A percentile compares a stretch with the other conserved stretches of the same genome.
These are phyloP conservation scores for Prunus padus DNA, from an alignment of 306 rosid genomes.

Conservation along the genomic window DNA sequence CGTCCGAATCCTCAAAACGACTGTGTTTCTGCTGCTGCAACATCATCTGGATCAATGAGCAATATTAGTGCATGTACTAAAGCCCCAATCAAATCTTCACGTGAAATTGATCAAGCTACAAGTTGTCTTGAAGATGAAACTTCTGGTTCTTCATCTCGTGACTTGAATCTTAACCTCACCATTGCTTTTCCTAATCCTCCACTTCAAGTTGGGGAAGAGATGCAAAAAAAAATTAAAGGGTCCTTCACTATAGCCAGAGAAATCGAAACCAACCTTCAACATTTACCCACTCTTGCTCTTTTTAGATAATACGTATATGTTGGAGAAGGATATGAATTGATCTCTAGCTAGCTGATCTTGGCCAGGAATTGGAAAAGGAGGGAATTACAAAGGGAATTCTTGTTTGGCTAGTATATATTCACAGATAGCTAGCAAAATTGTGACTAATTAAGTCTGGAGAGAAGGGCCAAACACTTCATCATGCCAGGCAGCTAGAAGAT, in stretches of 20 bases:
- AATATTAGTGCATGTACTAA: conserved; percentile 5
- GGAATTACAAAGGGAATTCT: neutral
- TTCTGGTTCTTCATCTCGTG: conserved; percentile 12
- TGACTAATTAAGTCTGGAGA: neutral
- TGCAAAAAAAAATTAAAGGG: conserved; percentile 19
- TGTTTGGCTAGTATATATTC: neutral
- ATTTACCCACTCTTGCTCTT: conserved; percentile 35
- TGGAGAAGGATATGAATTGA: neutral
- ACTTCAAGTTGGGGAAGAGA: conserved; percentile 13
- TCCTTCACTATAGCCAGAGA: neutral
- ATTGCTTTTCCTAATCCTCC: conserved; percentile 48
- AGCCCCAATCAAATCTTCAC: neutral
- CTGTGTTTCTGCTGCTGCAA: neutral
- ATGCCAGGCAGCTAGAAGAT: neutral
- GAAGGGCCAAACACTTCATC: neutral
- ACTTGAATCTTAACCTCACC: conserved; percentile 54
- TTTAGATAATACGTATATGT: conserved; percentile 17
- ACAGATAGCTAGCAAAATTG: neutral
- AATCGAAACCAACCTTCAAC: conserved; percentile 12
- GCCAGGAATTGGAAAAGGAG: neutral
- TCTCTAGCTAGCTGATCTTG: neutral
- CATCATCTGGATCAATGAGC: conserved; percentile 32
- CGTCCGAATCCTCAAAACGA: neutral
- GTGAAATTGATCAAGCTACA: conserved; percentile 1
- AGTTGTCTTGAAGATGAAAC: conserved; percentile 30